Evolutionary conservation across 2,329 filamentous ascomycete species (phyloP).

Genomic region (Xylariales sp.): DNA sequence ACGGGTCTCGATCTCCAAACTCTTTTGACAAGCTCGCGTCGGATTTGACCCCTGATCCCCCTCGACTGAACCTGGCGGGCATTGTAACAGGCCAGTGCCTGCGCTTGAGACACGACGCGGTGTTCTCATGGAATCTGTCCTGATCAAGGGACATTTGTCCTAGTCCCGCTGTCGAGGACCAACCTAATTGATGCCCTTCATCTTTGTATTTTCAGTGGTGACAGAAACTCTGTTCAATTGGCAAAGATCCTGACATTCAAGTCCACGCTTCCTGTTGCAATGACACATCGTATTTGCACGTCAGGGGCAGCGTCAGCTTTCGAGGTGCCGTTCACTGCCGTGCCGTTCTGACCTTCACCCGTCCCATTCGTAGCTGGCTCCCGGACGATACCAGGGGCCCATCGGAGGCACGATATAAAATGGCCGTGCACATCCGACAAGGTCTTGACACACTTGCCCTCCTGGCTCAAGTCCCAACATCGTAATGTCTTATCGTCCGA

Average conservation of each 20-base stretch:
- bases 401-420: slow-evolving; percentile 81
- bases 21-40: too few species aligned
- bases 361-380: slow-evolving; percentile 43
- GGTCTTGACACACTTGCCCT: slow-evolving; percentile 83
- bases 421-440: slow-evolving; percentile 73
- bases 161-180: too few species aligned
- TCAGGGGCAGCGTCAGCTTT: slow-evolving; percentile 40
- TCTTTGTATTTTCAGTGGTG: too few species aligned
- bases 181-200: too few species aligned
- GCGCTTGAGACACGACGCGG: too few species aligned
- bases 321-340: slow-evolving; percentile 43
- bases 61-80: too few species aligned
- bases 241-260: slow-evolving; percentile 76
- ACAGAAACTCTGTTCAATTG: too few species aligned
- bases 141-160: too few species aligned
- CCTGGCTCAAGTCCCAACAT: slow-evolving; percentile 90
- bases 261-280: slow-evolving; percentile 85
- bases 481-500: slow-evolving; percentile 87
- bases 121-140: too few species aligned
- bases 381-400: slow-evolving; percentile 74
- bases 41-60: too few species aligned
- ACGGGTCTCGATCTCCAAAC: too few species aligned
- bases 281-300: slow-evolving; percentile 72
- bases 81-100: too few species aligned
- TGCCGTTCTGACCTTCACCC: slow-evolving; percentile 35